phyloP scores from a whole-genome alignment of 805 yeast species.

The Brettanomyces anomalus region DNA sequence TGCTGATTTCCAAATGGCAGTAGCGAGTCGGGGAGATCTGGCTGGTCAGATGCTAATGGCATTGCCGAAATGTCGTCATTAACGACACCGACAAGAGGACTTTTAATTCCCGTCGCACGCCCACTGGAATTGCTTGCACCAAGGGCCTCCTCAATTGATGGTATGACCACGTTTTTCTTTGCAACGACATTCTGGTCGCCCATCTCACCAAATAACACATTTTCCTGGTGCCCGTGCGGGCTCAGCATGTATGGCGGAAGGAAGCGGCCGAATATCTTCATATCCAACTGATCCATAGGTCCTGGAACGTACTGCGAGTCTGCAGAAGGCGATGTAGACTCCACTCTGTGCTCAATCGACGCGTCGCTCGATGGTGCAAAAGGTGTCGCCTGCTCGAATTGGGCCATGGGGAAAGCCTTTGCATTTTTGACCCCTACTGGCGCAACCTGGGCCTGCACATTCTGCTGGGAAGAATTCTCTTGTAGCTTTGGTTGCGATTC shows the following conservation, averaged over 20 bases:
- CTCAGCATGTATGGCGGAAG: conserved; percentile 76
- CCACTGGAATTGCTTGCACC: neutral
- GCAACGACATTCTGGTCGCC: neutral
- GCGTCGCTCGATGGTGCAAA: neutral
- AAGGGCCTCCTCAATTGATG: neutral
- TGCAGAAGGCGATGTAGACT: too few relatives aligned
- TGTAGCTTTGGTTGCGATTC: neutral
- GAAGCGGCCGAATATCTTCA: conserved; percentile 76
- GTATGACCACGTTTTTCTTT: neutral
- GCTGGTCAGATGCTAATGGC: neutral
- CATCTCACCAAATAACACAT: conserved; percentile 5
- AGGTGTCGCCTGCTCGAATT: neutral
- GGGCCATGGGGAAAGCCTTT: neutral
- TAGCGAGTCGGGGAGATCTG: neutral
- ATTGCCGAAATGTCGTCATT: neutral
- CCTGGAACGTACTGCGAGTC: conserved; percentile 56
- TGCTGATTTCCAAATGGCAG: neutral
- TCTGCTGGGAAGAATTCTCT: neutral
- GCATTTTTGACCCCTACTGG: neutral
- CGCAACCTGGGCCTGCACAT: neutral
- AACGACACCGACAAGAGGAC: neutral
- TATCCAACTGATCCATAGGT: conserved; percentile 75
- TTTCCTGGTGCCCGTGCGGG: conserved; percentile 9
- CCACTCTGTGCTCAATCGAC: neutral
- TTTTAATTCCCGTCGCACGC: neutral